Evolutionary conservation across 345 rosid species (phyloP).

Genomic region (Orychophragmus violaceus): DNA sequence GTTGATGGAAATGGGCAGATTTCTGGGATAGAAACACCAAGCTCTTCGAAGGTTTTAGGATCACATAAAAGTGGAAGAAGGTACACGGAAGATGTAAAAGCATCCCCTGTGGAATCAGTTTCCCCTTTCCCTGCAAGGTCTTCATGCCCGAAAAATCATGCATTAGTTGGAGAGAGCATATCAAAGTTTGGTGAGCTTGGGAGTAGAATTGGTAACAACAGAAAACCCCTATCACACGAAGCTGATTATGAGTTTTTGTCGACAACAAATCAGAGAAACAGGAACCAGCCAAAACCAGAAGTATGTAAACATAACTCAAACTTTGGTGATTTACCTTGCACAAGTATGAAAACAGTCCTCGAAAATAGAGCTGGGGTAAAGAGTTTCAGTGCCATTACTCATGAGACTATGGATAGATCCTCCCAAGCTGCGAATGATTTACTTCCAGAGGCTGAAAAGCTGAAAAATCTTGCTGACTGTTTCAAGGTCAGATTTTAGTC

Average conservation of each 20-base stretch:
- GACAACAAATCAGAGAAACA: slow-evolving; percentile 25
- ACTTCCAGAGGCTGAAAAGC: slow-evolving; percentile 54
- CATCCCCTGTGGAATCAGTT: slow-evolving; percentile 49
- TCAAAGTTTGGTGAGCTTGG: slow-evolving; percentile 13
- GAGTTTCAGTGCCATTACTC: slow-evolving; percentile 30
- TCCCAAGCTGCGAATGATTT: slow-evolving; percentile 35
- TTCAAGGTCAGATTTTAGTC: slow-evolving; percentile 45
- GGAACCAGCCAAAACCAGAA: slow-evolving; percentile 20
- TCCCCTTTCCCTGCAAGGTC: slow-evolving; percentile 48
- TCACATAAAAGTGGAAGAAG: slow-evolving; percentile 34
- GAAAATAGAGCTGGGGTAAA: slow-evolving; percentile 26
- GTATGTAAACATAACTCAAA: slow-evolving; percentile 19
- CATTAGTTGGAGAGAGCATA: slow-evolving; percentile 21
- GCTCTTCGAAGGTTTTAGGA: slow-evolving; percentile 55
- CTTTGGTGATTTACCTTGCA: slow-evolving; percentile 32
- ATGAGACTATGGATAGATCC: slow-evolving; percentile 33
- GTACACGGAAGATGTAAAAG: slow-evolving; percentile 34
- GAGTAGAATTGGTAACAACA: slow-evolving; percentile 17
- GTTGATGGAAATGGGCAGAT: slow-evolving; percentile 35
- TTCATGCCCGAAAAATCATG: slow-evolving; percentile 27
- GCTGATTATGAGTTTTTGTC: slow-evolving; percentile 10
- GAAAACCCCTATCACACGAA: slow-evolving; percentile 21
- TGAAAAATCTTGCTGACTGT: slow-evolving; percentile 47
- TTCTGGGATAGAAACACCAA: slow-evolving; percentile 44
- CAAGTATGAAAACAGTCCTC: slow-evolving; percentile 28